A percentile compares a stretch with the other conserved stretches of the same genome.
Evolutionary conservation across 1,139 yeast species (phyloP).

Genomic region (Zygoascus hellenicus): DNA sequence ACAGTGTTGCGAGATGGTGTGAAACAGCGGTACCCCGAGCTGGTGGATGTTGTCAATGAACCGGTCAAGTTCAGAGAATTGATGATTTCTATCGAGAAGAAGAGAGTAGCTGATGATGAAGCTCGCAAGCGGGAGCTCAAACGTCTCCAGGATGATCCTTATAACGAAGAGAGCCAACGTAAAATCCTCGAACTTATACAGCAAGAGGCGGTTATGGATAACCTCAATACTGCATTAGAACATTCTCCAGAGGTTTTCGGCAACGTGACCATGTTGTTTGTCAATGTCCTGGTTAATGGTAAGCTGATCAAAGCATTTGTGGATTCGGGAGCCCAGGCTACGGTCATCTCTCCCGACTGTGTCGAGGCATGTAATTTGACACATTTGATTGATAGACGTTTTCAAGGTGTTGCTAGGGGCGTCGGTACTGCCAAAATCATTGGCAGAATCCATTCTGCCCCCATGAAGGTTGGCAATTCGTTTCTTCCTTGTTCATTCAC

Average conservation of each 20-base stretch:
- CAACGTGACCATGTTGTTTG: slow-evolving; percentile 74
- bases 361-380: slow-evolving; percentile 69
- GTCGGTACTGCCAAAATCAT: slow-evolving; percentile 77
- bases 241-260: slow-evolving; percentile 88
- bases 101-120: slow-evolving; percentile 30
- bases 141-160: slow-evolving; percentile 56
- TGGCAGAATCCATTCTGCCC: slow-evolving; percentile 88
- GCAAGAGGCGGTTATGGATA: slow-evolving; percentile 71
- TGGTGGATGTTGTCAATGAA: slow-evolving; percentile 42
- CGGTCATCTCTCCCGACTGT: slow-evolving; percentile 70
- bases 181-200: slow-evolving; percentile 63
- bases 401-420: slow-evolving; percentile 79
- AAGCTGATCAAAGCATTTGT: slow-evolving; percentile 83
- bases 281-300: slow-evolving; percentile 72
- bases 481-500: slow-evolving; percentile 75
- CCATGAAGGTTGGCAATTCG: slow-evolving; percentile 65
- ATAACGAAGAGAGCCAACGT: slow-evolving; percentile 65
- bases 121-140: slow-evolving; percentile 46
- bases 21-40: slow-evolving; percentile 33
- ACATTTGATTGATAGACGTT: slow-evolving; percentile 74
- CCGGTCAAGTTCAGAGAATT: slow-evolving; percentile 47
- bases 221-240: slow-evolving; percentile 72
- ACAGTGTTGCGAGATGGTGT: slow-evolving; percentile 32
- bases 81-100: slow-evolving; percentile 36
- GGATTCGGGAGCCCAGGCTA: slow-evolving; percentile 92